These are phyloP conservation scores for Mortierella alpina DNA, from an alignment of 192 early-diverging fungal genomes.

Conservation along the genomic window DNA sequence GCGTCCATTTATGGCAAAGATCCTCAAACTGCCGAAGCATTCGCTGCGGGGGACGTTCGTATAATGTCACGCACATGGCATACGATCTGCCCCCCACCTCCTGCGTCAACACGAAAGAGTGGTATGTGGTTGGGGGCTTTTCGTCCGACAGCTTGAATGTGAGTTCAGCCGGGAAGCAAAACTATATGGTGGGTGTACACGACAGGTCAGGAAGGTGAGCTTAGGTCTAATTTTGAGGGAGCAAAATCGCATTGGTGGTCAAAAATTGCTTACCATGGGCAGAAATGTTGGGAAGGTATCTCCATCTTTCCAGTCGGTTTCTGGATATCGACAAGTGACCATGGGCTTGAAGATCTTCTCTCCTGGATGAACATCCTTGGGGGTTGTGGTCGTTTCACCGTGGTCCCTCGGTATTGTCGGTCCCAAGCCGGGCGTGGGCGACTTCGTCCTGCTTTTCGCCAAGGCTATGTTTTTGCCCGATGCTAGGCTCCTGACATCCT, in stretches of 20 bases:
- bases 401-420: background rate
- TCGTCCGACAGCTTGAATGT: constrained; percentile 37
- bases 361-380: constrained; percentile 27
- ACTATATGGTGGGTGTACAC: constrained; percentile 22
- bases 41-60: constrained; percentile 30
- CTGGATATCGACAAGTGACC: constrained; percentile 48
- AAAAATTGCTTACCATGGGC: constrained; percentile 18
- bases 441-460: constrained; percentile 18
- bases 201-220: background rate
- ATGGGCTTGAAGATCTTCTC: constrained; percentile 31
- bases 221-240: background rate
- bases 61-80: constrained; percentile 55
- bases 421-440: background rate
- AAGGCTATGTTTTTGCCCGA: constrained; percentile 17
- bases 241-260: background rate
- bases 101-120: constrained; percentile 57
- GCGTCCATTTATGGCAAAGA: constrained; percentile 44
- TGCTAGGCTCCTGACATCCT: constrained; percentile 18
- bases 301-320: constrained; percentile 34
- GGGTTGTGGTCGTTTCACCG: background rate
- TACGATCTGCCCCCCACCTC: constrained; percentile 51
- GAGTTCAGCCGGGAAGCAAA: constrained; percentile 55
- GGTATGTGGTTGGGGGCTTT: constrained; percentile 44
- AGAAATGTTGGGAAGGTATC: constrained; percentile 36
- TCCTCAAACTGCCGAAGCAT: constrained; percentile 31